Conservation (phyloP, 768 basidiomycete species). For the Boletus sp. region DNA sequence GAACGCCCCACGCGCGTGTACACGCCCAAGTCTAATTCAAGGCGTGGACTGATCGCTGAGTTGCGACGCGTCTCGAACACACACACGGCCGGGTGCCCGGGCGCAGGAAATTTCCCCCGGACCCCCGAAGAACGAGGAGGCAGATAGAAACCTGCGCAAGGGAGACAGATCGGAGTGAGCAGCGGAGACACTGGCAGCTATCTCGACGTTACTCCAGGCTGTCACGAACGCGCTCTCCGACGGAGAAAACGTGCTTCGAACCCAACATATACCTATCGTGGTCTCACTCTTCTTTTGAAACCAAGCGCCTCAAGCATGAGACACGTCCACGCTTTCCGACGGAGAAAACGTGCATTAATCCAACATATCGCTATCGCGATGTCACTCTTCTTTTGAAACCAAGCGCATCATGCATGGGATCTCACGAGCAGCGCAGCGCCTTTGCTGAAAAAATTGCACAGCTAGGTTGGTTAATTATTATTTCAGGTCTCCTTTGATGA, state of each 20-base stretch:
- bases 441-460: not conserved
- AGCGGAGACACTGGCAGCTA: not conserved
- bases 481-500: not conserved
- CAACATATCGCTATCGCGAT: too few relatives aligned
- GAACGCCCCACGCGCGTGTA: not conserved
- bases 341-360: too few relatives aligned
- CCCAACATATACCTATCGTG: too few relatives aligned
- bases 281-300: too few relatives aligned
- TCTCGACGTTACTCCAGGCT: not conserved
- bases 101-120: not conserved
- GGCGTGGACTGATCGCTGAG: not conserved
- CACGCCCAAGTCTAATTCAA: constrained; percentile 7
- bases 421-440: not conserved
- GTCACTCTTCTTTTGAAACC: too few relatives aligned
- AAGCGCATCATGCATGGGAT: not conserved
- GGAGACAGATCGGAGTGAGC: not conserved
- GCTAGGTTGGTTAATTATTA: not conserved
- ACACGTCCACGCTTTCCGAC: too few relatives aligned
- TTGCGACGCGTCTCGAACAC: not conserved
- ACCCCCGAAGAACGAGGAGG: not conserved
- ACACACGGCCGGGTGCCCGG: constrained; percentile 2
- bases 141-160: not conserved
- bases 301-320: too few relatives aligned
- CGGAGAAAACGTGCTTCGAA: too few relatives aligned
- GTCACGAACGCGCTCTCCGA: not conserved